A percentile compares a stretch with the other conserved stretches of the same genome.
These are phyloP conservation scores for Malus hybrid DNA, from an alignment of 331 rosid genomes.

Conservation along the genomic window DNA sequence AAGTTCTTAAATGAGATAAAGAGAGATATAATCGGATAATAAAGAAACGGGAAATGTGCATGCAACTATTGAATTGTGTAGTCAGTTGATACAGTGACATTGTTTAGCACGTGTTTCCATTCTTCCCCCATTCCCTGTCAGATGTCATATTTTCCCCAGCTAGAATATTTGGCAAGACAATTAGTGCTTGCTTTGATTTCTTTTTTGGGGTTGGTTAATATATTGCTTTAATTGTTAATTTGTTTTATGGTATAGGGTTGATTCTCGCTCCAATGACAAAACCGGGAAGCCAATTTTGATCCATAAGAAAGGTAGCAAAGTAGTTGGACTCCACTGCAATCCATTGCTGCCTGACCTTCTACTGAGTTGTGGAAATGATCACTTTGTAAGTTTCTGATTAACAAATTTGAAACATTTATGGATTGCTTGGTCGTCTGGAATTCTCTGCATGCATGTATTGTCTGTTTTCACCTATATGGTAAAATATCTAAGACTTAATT, in stretches of 20 bases:
- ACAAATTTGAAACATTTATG: background rate
- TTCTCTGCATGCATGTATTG: background rate
- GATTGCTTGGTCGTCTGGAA: background rate
- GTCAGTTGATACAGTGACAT: background rate
- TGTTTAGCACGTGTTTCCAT: background rate
- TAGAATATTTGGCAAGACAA: background rate
- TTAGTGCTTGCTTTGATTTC: background rate
- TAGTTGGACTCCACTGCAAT: slow-evolving; percentile 67
- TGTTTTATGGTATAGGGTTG: slow-evolving; percentile 48
- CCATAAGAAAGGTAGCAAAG: slow-evolving; percentile 83
- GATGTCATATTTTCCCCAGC: background rate
- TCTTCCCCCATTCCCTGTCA: background rate
- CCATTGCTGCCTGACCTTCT: slow-evolving; percentile 72
- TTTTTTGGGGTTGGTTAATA: background rate
- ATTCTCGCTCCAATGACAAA: slow-evolving; percentile 52
- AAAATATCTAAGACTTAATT: background rate
- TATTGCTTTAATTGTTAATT: background rate
- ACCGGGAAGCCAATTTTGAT: slow-evolving; percentile 64
- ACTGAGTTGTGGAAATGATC: slow-evolving; percentile 91
- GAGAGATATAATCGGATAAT: background rate
- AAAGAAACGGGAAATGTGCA: background rate
- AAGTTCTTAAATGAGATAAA: background rate
- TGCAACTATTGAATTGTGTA: background rate
- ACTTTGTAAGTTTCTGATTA: slow-evolving; percentile 55
- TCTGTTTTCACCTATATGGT: background rate